phyloP scores from a whole-genome alignment of 2,329 filamentous ascomycete species.

The Monosporascus sp. region DNA sequence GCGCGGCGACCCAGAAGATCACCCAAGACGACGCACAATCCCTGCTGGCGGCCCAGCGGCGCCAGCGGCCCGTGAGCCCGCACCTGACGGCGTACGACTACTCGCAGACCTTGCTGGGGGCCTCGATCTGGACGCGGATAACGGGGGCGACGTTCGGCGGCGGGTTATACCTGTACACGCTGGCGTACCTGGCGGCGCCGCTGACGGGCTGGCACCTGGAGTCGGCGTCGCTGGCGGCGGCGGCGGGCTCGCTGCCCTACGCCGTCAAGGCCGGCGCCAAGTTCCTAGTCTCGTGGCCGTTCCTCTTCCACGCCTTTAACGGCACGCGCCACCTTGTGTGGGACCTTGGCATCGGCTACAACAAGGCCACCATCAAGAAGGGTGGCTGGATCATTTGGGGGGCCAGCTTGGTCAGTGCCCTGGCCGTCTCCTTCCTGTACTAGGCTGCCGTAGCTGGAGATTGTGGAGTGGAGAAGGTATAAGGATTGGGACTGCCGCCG shows the following conservation, averaged over 20 bases:
- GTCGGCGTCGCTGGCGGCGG: conserved; percentile 54
- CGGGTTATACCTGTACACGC: conserved; percentile 72
- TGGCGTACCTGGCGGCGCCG: conserved; percentile 77
- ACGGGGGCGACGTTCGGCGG: conserved; percentile 72
- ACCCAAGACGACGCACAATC: conserved; percentile 48
- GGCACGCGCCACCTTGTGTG: conserved; percentile 51
- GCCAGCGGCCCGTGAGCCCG: conserved; percentile 74
- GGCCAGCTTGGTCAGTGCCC: conserved; percentile 36
- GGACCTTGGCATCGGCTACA: conserved; percentile 48
- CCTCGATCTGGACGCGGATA: conserved; percentile 71
- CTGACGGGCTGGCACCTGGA: conserved; percentile 62
- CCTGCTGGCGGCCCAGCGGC: conserved; percentile 77
- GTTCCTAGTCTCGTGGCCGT: conserved; percentile 54
- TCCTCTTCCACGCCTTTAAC: conserved; percentile 53
- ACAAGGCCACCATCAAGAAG: conserved; percentile 40
- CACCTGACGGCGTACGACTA: conserved; percentile 83
- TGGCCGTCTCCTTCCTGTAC: conserved; percentile 45
- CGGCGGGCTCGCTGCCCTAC: conserved; percentile 55
- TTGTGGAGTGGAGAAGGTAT: background rate
- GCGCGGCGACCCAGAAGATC: conserved; percentile 54
- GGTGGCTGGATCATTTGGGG: conserved; percentile 46
- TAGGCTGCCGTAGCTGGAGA: conserved; percentile 21
- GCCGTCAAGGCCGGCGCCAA: conserved; percentile 55
- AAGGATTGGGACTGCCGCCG: conserved; percentile 2
- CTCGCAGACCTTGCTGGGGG: conserved; percentile 79